Evolutionary conservation across 2,329 filamentous ascomycete species (phyloP), one percentile per base, ranked within the genome.

Genomic region (Alternaria sp.): DNA sequence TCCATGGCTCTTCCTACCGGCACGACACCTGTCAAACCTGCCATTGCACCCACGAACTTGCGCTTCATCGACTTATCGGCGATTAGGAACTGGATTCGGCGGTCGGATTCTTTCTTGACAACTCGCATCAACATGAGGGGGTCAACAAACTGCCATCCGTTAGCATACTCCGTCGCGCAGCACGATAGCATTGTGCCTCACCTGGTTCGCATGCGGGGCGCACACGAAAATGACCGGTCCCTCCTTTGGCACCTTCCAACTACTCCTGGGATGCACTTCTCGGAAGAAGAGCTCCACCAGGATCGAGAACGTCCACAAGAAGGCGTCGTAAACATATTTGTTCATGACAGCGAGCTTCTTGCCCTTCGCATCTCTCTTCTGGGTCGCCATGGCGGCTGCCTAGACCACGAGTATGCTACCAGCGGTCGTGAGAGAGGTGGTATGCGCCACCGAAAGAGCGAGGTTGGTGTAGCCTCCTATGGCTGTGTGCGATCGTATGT

Each of bases 241-340:
- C 65, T 88, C 87, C 73, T 91, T 89, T 45, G 95, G 95, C 45
- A 99, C 92, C 80, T 94, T 94, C 93, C 95, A 99, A 65, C 94
- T 92, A 69, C 93, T 93, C 67, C 95, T 88, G 12, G 95, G 95
- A 77, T 98, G 94, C 16, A 99, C 93, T 81, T 99, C 95, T 70
- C 95, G 90, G 84, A 99, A 99, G 87, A 99, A 99, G 69, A 97
- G 89, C 80, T 99, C 95, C 67, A 96, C 89, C 54, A 98, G 85
- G 66, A 98, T 87, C 43, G 90, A 91, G 76, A 93, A 90, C 50
- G 85, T 85, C 85, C 91, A 93, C 32, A 94, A 84, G 74, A 93
- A 91, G 60, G 89, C 84, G 81, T 94, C 91, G 78, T 94, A 94
- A 67, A 90, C 89, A 84, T 87, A 91, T 69, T 87, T 85, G 72